Percentiles rank a stretch among this genome's conserved stretches.
These are phyloP conservation scores for Fusarium irregulare DNA, from an alignment of 2,329 filamentous ascomycete species.

Conservation along the genomic window DNA sequence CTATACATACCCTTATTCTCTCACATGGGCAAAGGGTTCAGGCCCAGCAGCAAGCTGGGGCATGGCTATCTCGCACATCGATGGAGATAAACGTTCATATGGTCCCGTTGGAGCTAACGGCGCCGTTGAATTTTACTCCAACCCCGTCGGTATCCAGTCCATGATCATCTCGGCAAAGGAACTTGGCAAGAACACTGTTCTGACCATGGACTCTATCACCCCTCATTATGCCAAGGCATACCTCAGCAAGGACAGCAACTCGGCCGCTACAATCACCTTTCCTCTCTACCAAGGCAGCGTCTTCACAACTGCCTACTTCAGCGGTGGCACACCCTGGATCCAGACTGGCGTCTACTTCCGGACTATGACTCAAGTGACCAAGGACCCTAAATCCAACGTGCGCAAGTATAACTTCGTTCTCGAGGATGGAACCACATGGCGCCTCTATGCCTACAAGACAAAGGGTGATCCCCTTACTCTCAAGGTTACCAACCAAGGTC, in stretches of 20 bases:
- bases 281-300: conserved; percentile 91
- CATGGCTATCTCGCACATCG: conserved; percentile 79
- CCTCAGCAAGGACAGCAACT: conserved; percentile 65
- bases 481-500: conserved; percentile 71
- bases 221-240: conserved; percentile 75
- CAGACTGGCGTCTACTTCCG: conserved; percentile 81
- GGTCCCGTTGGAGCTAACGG: conserved; percentile 67
- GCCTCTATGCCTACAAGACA: conserved; percentile 78
- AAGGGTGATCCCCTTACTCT: conserved; percentile 73
- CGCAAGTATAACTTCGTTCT: conserved; percentile 81
- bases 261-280: conserved; percentile 74
- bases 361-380: conserved; percentile 68
- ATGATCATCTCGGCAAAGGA: conserved; percentile 83
- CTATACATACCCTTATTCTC: conserved; percentile 80
- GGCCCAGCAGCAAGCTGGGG: conserved; percentile 77
- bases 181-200: conserved; percentile 68
- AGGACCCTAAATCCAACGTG: conserved; percentile 70
- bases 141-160: conserved; percentile 84
- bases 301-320: conserved; percentile 84
- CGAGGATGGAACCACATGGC: conserved; percentile 79
- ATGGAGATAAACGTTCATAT: conserved; percentile 73
- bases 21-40: conserved; percentile 74
- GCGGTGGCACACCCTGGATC: conserved; percentile 75
- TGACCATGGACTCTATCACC: conserved; percentile 66
- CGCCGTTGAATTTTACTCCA: conserved; percentile 79